Evolutionary conservation across 2,329 filamentous ascomycete genomes (phyloP).

Genomic region (Talaromyces sp.): DNA sequence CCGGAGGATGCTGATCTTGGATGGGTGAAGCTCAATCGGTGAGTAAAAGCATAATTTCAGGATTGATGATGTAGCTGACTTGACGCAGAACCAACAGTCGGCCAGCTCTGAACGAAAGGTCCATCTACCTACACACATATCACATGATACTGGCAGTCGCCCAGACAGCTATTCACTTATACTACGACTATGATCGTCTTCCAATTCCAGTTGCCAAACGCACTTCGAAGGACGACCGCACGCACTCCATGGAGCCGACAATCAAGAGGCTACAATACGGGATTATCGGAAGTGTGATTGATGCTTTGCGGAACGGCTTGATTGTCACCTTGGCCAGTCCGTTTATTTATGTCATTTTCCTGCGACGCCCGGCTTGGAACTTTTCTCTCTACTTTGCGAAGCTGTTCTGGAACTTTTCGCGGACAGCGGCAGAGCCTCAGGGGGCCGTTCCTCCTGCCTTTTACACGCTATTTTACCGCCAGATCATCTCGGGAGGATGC

Average conservation of each 20-base stretch:
- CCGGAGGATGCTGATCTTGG: slow-evolving; percentile 60
- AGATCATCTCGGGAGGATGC: slow-evolving; percentile 60
- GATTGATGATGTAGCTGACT: background rate
- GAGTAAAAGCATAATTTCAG: slow-evolving; percentile 35
- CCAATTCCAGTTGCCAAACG: slow-evolving; percentile 46
- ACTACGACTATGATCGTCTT: slow-evolving; percentile 69
- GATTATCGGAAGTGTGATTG: slow-evolving; percentile 30
- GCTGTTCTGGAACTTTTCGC: slow-evolving; percentile 71
- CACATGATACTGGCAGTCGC: slow-evolving; percentile 64
- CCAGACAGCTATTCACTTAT: slow-evolving; percentile 69
- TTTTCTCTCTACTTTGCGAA: slow-evolving; percentile 68
- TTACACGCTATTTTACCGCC: slow-evolving; percentile 55
- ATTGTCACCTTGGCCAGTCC: slow-evolving; percentile 47
- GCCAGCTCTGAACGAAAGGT: slow-evolving; percentile 76
- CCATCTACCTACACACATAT: slow-evolving; percentile 72
- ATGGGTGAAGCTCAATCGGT: slow-evolving; percentile 68
- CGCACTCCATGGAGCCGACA: slow-evolving; percentile 36
- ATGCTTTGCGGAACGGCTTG: slow-evolving; percentile 36
- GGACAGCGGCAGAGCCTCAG: slow-evolving; percentile 61
- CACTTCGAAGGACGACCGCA: slow-evolving; percentile 32
- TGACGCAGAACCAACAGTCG: slow-evolving; percentile 56
- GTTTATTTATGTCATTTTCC: slow-evolving; percentile 59
- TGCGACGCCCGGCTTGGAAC: slow-evolving; percentile 65
- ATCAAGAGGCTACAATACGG: slow-evolving; percentile 36
- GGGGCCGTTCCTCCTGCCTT: slow-evolving; percentile 55